Base-by-base conservation (phyloP, 345 rosid species). In the Rhizophora mangle region DNA sequence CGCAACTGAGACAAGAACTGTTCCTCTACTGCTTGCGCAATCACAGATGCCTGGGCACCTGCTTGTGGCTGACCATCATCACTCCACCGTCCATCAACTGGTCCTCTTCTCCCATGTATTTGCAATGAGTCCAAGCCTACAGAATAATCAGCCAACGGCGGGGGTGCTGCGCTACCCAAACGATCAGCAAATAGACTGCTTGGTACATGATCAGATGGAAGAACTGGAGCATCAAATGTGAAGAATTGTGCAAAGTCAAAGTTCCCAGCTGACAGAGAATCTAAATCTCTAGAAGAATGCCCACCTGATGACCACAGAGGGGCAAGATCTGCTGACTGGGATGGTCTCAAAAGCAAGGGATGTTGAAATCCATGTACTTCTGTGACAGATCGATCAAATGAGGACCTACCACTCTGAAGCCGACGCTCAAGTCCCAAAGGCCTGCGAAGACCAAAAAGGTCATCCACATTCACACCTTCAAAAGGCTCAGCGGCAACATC, bases 11-110 rank as follows among this genome's bases (percentile, higher is more conserved):
- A 88, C 47, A 89, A 46, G 73, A 94, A 94, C 62, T 85, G 92
- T 39, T 88, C 98, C 81, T 91, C 98, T 32, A 91, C 82, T 65
- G 92, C 88, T 73, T 94, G 93, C 47, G 98, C 96, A 77, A 94
- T 86, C 36, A 87, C 84, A 70, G 95, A 82, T 80, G 93, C 87
- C 72, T 86, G 97, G 61, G 85, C 75, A 77, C 86, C 84, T 74
- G 88, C 86, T 74, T 89, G 98, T 18, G 96, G 96, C 80, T 86
- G 96, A 76, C 98, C 97, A 73, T 88, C 92, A 85, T 94, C 96
- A 74, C 96, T 88, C 97, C 97, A 94, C 71, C 96, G 85, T 64
- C 93, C 88, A 78, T 89, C 90, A 74, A 91, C 86, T 65, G 84
- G 84, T 75, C 94, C 93, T 80, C 98, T 86, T 75, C 95, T 85